Conservation (phyloP, 345 rosid species). For the Brassica carinata region DNA sequence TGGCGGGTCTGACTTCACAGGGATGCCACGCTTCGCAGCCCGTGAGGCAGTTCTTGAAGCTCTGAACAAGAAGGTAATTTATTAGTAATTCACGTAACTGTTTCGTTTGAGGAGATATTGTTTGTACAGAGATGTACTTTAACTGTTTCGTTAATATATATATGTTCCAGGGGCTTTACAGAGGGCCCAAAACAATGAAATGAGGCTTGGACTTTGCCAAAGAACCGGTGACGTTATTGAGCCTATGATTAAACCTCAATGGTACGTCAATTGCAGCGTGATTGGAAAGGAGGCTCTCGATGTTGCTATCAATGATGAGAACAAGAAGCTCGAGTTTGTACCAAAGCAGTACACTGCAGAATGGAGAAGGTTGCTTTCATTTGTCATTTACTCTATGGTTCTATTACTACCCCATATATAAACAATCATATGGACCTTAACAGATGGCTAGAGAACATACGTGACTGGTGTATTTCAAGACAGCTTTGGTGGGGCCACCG, state of each 20-base stretch:
- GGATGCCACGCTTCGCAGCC: conserved; percentile 81
- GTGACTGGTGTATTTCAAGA: conserved; percentile 91
- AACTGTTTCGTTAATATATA: not conserved
- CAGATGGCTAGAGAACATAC: conserved; percentile 93
- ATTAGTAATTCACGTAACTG: not conserved
- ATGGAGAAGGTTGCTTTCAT: conserved; percentile 49
- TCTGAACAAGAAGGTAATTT: conserved; percentile 57
- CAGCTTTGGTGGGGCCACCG: conserved; percentile 98
- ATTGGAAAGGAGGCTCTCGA: conserved; percentile 76
- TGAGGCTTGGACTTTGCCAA: conserved; percentile 78
- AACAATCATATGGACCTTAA: conserved; percentile 25
- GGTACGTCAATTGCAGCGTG: conserved; percentile 66
- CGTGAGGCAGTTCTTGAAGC: conserved; percentile 75
- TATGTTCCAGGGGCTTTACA: conserved; percentile 55
- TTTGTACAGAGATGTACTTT: not conserved
- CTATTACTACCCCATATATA: not conserved
- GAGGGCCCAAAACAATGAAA: conserved; percentile 75
- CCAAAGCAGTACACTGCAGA: conserved; percentile 78
- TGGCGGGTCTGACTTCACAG: conserved; percentile 66
- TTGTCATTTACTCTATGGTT: not conserved
- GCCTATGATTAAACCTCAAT: conserved; percentile 86
- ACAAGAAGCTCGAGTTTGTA: conserved; percentile 64
- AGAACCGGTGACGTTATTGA: conserved; percentile 74
- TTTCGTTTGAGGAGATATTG: not conserved
- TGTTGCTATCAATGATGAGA: conserved; percentile 55